Evolutionary conservation across 441 rosid genomes (phyloP), one percentile per base, ranked within the genome.

Genomic region (Manihot esculenta): DNA sequence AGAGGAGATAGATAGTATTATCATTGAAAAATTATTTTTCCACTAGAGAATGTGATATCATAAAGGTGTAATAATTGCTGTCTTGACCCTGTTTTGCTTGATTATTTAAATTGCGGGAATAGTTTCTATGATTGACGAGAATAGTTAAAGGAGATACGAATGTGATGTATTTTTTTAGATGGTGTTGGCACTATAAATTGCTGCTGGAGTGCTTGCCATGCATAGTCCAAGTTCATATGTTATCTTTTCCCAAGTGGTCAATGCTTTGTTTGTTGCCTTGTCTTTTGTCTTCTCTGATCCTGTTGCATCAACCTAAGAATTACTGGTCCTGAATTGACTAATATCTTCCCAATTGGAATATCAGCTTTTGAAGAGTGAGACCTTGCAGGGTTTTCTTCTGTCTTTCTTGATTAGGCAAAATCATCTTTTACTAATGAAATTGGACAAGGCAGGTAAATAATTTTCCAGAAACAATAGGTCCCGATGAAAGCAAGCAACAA

Each of bases 21-120:
- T 38, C 49, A 67, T 38, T 54, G 62, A 10, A 68, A 55, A 68
- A 42, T 54, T 33, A 55, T 55, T 15, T 20, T 38, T 38, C 71
- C 62, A 67, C 62, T 53, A 1, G 51, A 42, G 17, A 42, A 41
- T 38, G 47, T 51, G 5, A 13, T 51, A 12, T 67, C 49, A 53
- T 17, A 53, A 66, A 66, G 61, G 24, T 4, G 70, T 66, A 24
- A 5, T 13, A 50, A 62, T 38, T 33, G 60, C 60, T 68, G 23
- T 67, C 60, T 41, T 23, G 62, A 14, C 17, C 13, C 53, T 23
- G 6, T 35, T 55, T 47, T 48, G 56, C 7, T 42, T 3, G 42
- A 38, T 5, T 38, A 5, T 9, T 38, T 38, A 38, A 5, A 7
- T 42, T 21, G 3, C 42, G 3, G 60, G 57, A 33, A 66, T 48